Evolutionary conservation across 495 filamentous ascomycete species (phyloP).

Genomic region (Aspergillus funiculosus): DNA sequence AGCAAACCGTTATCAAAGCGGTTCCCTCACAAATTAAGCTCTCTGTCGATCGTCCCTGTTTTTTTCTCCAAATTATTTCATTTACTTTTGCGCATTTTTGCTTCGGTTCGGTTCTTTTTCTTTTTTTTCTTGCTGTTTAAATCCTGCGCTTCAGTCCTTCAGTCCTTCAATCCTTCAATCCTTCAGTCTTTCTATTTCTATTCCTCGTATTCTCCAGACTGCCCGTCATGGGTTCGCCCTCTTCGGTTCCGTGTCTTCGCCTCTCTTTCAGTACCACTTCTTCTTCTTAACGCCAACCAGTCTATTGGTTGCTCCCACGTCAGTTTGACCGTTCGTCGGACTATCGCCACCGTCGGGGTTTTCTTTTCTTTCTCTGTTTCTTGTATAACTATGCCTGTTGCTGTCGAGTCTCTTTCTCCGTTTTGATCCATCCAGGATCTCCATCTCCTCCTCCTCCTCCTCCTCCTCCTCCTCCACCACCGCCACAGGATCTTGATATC

Average conservation of each 20-base stretch:
- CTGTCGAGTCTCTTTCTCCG: not conserved
- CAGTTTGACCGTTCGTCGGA: too few relatives aligned
- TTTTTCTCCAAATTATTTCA: slow-evolving; percentile 14
- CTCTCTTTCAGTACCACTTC: not conserved
- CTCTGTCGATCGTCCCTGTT: slow-evolving; percentile 15
- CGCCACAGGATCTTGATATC: too few relatives aligned
- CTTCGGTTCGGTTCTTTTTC: slow-evolving; percentile 12
- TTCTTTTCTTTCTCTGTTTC: not conserved
- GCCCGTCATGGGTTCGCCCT: not conserved
- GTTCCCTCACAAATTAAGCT: too few relatives aligned
- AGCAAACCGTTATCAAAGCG: too few relatives aligned
- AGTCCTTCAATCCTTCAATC: too few relatives aligned
- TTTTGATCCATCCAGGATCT: not conserved
- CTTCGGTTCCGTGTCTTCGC: not conserved
- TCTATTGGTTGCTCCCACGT: not conserved
- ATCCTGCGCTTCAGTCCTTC: too few relatives aligned
- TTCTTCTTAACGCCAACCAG: too few relatives aligned
- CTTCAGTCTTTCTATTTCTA: not conserved
- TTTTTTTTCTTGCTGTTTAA: slow-evolving; percentile 3
- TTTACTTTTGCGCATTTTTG: slow-evolving; percentile 5
- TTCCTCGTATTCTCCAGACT: not conserved
- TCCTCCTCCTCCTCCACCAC: not conserved
- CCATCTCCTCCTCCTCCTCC: not conserved
- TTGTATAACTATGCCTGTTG: not conserved
- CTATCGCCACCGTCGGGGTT: too few relatives aligned